phyloP scores from a whole-genome alignment of 805 yeast genomes.

The Maudiozyma pseudohumilis region DNA sequence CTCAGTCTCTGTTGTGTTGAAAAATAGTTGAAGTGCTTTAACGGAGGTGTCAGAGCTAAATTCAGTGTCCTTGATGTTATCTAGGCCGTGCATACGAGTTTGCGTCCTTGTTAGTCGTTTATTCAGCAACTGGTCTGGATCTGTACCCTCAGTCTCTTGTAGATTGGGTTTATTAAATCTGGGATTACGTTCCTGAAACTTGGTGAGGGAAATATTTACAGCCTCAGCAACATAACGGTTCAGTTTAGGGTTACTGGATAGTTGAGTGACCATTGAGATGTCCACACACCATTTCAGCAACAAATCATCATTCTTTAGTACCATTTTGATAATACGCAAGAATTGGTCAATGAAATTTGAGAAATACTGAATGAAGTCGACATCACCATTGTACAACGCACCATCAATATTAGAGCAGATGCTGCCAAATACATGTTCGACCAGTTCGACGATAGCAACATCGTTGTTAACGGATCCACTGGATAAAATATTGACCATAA shows the following conservation, averaged over 20 bases:
- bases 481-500: constrained; percentile 42
- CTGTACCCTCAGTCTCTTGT: constrained; percentile 6
- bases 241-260: constrained; percentile 23
- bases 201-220: constrained; percentile 17
- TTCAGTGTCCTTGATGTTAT: constrained; percentile 16
- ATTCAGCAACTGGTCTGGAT: constrained; percentile 8
- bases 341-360: constrained; percentile 28
- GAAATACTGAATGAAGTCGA: constrained; percentile 42
- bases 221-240: constrained; percentile 20
- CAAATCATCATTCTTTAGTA: constrained; percentile 22
- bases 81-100: constrained; percentile 21
- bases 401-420: constrained; percentile 48
- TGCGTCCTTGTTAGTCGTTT: constrained; percentile 27
- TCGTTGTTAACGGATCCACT: constrained; percentile 41
- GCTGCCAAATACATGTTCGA: constrained; percentile 38
- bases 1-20: constrained; percentile 50
- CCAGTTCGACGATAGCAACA: constrained; percentile 45
- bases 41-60: constrained; percentile 29
- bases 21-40: constrained; percentile 44
- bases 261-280: constrained; percentile 22
- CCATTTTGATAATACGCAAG: constrained; percentile 19
- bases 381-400: constrained; percentile 57
- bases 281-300: constrained; percentile 25
- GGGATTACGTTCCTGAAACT: constrained; percentile 23
- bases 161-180: constrained; percentile 10